Evolutionary conservation across 768 basidiomycete species (phyloP).

Genomic region (Termitomyces sp.): DNA sequence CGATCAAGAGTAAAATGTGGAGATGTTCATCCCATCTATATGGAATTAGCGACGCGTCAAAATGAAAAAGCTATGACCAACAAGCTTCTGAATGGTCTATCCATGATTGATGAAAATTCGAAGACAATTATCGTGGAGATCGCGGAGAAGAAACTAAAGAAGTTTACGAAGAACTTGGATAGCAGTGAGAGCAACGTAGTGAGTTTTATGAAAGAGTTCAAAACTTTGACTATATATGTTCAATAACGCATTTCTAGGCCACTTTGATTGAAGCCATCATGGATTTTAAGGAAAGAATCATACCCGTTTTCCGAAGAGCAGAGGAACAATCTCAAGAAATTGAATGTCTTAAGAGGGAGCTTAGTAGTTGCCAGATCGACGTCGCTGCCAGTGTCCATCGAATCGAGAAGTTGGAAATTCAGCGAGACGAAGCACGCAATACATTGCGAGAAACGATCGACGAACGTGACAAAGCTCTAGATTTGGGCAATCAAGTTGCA

Average conservation of each 20-base stretch:
- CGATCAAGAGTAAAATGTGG: conserved; percentile 11
- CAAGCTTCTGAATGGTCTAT: conserved; percentile 25
- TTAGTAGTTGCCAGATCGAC: conserved; percentile 9
- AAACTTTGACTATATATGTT: not conserved
- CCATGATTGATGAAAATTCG: conserved; percentile 26
- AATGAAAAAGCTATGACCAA: conserved; percentile 20
- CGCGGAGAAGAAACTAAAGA: conserved; percentile 27
- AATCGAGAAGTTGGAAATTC: conserved; percentile 12
- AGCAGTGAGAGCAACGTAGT: conserved; percentile 23
- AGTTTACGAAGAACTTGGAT: conserved; percentile 19
- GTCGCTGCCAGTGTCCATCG: not conserved
- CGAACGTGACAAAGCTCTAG: conserved; percentile 23
- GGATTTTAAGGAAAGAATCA: conserved; percentile 35
- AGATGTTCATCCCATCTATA: conserved; percentile 13
- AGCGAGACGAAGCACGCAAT: conserved; percentile 15
- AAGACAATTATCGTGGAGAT: conserved; percentile 29
- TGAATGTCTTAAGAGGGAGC: conserved; percentile 15
- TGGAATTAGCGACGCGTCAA: conserved; percentile 23
- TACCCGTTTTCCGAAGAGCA: conserved; percentile 28
- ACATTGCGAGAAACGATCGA: conserved; percentile 12
- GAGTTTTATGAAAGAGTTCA: conserved; percentile 8
- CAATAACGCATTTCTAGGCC: conserved; percentile 16
- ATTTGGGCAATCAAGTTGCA: conserved; percentile 21
- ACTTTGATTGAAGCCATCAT: conserved; percentile 28
- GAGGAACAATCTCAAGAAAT: conserved; percentile 25